Conservation (phyloP, 1,284 basidiomycete genomes). For the Inonotus obliquus region DNA sequence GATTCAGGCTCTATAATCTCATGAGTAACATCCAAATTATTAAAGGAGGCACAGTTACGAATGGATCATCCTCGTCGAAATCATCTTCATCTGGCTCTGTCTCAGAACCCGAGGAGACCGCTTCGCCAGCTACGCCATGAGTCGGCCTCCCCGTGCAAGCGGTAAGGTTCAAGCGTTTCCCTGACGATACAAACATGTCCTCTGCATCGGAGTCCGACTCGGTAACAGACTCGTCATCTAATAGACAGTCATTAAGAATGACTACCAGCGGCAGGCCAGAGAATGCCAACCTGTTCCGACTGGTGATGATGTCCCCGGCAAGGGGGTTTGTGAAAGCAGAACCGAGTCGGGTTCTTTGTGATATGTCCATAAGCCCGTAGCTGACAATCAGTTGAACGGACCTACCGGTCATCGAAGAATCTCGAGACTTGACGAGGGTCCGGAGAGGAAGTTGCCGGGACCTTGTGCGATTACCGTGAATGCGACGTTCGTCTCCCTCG, state of each 20-base stretch:
- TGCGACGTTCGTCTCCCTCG: background rate
- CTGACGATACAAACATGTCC: conserved; percentile 3
- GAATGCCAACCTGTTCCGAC: background rate
- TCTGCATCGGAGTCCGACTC: conserved; percentile 38
- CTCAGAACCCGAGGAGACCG: conserved; percentile 8
- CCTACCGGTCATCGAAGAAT: conserved; percentile 5
- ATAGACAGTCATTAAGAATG: background rate
- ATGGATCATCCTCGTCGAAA: conserved; percentile 7
- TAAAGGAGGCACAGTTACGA: background rate
- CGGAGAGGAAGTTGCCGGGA: background rate
- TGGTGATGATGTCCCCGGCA: background rate
- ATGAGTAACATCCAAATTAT: background rate
- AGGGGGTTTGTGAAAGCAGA: background rate
- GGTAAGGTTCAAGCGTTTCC: background rate
- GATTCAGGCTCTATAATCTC: conserved; percentile 31
- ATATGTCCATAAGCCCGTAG: background rate
- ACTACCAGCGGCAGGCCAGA: background rate
- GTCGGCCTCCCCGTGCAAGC: background rate
- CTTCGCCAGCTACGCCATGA: background rate
- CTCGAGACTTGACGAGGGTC: background rate
- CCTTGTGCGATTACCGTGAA: background rate
- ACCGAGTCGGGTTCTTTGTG: background rate
- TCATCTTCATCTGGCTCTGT: conserved; percentile 17
- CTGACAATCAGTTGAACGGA: background rate
- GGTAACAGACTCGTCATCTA: conserved; percentile 33